Evolutionary conservation across 177 flowering plant genomes (phyloP).

Genomic region (Vitis hybrid): DNA sequence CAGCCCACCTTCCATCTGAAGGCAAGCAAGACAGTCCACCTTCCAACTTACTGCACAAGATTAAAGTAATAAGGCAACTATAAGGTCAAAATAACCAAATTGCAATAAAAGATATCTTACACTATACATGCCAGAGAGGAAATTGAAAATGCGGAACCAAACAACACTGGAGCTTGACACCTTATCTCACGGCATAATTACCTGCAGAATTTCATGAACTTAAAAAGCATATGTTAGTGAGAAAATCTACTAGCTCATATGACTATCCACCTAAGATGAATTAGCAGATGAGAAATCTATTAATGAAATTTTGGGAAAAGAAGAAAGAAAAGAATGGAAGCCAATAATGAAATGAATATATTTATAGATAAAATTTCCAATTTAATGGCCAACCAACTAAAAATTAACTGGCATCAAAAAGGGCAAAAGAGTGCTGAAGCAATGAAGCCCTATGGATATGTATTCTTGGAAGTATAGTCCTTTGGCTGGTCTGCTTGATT

Average conservation of each 20-base stretch:
- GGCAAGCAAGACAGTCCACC: background rate
- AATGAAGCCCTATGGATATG: conserved; percentile 32
- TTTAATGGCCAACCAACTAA: background rate
- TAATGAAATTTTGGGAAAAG: background rate
- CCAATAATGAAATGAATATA: background rate
- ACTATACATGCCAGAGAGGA: background rate
- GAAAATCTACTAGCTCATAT: background rate
- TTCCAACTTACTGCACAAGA: background rate
- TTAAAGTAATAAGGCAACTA: background rate
- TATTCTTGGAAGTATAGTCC: conserved; percentile 19
- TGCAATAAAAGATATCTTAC: background rate
- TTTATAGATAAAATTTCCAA: conserved; percentile 3
- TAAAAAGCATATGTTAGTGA: background rate
- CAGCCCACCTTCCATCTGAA: background rate
- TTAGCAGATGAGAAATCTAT: too few species aligned
- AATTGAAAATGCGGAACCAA: background rate
- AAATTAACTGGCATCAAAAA: conserved; percentile 14
- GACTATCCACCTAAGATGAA: background rate
- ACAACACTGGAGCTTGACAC: background rate
- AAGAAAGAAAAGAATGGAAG: background rate
- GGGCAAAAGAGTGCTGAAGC: conserved; percentile 23
- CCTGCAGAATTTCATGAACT: background rate
- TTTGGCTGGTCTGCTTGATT: conserved; percentile 19
- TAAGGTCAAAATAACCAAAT: background rate
- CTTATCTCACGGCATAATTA: background rate